A percentile compares a stretch with the other conserved stretches of the same genome.
These are phyloP conservation scores for Colletotrichum sp. DNA, from an alignment of 2,329 filamentous ascomycete species.

Conservation along the genomic window DNA sequence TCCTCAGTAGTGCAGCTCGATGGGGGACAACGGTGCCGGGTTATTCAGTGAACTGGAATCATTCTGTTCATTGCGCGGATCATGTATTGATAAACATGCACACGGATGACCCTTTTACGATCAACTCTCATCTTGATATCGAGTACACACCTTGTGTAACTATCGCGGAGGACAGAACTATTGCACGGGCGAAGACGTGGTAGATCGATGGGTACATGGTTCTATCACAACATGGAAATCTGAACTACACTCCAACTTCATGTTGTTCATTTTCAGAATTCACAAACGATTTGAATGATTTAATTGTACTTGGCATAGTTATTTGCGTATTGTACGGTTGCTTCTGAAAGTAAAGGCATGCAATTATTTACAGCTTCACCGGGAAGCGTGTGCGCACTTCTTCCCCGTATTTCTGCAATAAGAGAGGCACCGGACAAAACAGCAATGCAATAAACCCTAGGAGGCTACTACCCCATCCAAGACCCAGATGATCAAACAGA, in stretches of 20 bases:
- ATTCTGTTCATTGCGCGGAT: not conserved
- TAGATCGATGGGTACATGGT: not conserved
- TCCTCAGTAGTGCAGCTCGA: not conserved
- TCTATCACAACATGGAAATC: not conserved
- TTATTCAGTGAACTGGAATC: not conserved
- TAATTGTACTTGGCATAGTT: not conserved
- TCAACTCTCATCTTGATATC: not conserved
- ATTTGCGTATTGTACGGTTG: not conserved
- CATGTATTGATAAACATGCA: not conserved
- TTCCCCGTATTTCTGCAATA: not conserved
- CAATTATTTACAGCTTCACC: not conserved
- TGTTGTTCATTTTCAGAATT: not conserved
- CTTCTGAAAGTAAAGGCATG: not conserved
- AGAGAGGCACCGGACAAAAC: not conserved
- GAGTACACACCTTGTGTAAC: not conserved
- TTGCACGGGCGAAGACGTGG: not conserved
- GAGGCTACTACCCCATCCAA: not conserved
- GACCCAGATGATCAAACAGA: not conserved
- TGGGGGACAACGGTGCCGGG: not conserved
- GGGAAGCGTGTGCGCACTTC: not conserved
- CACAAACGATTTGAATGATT: not conserved
- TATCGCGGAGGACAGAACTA: not conserved
- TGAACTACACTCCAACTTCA: not conserved
- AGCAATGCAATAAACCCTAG: not conserved
- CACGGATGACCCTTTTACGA: not conserved